Base-by-base conservation (phyloP, 768 basidiomycete species). In the Trametes villosa region DNA sequence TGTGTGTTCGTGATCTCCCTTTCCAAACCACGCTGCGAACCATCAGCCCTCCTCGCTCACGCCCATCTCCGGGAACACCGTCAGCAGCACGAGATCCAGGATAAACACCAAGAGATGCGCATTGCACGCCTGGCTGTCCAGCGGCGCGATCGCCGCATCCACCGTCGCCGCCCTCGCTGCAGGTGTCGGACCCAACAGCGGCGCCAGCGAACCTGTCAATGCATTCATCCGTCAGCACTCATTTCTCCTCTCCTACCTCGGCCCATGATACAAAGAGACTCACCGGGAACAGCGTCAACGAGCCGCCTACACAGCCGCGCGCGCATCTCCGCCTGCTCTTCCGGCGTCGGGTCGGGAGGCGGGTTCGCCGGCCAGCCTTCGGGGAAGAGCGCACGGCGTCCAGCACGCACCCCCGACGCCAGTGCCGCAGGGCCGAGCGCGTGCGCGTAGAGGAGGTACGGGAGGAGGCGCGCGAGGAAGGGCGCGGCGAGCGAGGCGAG, bases 341-440 rank as follows among this genome's bases (percentile, higher is more conserved):
- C 91, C 1, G 77, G 76, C 0, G 88, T 86, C 18, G 95, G 96
- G 44, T 92, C 91, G 1, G 82, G 76, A 1, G 89, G 86, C 0
- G 86, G 73, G 0, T 87, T 85, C 0, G 83, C 91, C 1, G 94
- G 94, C 74, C 92, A 93, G 15, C 96, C 96, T 62, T 87, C 86
- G 4, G 96, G 96, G 70, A 96, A 98, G 27, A 98, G 79, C 9
- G 88, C 82, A 9, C 81, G 81, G 67, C 91, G 92, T 15, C 86
- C 75, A 5, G 80, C 69, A 36, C 84, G 81, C 36, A 86, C 77
- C 27, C 82, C 71, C 31, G 77, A 77, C 20, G 88, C 78, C 26
- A 92, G 71, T 50, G 83, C 81, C 6, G 77, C 61, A 6, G 84
- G 77, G 1, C 85, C 81, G 26, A 84, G 77, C 56, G 89, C 75